Conservation (phyloP, 2,329 filamentous ascomycete species). For the Paraphoma chrysanthemicola region DNA sequence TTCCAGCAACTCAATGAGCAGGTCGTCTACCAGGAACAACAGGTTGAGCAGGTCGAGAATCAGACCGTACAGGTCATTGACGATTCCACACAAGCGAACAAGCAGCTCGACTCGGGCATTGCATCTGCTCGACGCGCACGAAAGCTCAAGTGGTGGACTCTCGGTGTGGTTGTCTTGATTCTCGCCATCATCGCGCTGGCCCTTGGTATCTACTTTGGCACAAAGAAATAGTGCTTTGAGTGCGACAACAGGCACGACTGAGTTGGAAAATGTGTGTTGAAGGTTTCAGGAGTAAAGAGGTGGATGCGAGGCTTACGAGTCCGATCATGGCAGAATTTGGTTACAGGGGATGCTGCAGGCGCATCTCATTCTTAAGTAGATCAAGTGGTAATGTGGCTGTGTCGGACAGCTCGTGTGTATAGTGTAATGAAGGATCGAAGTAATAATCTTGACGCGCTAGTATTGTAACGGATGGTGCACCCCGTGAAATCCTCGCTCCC, state of each 20-base stretch:
- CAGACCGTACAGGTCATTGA: conserved; percentile 71
- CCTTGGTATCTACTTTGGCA: conserved; percentile 57
- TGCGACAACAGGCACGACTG: background rate
- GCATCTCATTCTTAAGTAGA: conserved; percentile 3
- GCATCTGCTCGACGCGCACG: conserved; percentile 70
- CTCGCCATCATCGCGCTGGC: conserved; percentile 58
- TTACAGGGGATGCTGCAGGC: background rate
- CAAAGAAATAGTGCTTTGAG: background rate
- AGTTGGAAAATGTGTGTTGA: background rate
- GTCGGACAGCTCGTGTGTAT: conserved; percentile 9
- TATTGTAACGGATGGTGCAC: background rate
- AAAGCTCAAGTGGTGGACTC: conserved; percentile 84
- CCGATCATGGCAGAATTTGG: background rate
- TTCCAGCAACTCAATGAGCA: conserved; percentile 78
- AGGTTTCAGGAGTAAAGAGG: background rate
- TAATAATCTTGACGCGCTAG: conserved; percentile 3
- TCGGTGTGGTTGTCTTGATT: conserved; percentile 62
- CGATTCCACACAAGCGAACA: conserved; percentile 73
- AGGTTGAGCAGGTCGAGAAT: conserved; percentile 67
- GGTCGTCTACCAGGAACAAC: conserved; percentile 74
- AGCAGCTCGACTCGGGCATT: conserved; percentile 72
- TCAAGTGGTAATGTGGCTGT: background rate
- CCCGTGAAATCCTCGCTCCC: background rate
- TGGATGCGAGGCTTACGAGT: background rate
- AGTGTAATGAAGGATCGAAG: conserved; percentile 11